phyloP scores from a whole-genome alignment of 331 rosid genomes.

The Cydonia oblonga region DNA sequence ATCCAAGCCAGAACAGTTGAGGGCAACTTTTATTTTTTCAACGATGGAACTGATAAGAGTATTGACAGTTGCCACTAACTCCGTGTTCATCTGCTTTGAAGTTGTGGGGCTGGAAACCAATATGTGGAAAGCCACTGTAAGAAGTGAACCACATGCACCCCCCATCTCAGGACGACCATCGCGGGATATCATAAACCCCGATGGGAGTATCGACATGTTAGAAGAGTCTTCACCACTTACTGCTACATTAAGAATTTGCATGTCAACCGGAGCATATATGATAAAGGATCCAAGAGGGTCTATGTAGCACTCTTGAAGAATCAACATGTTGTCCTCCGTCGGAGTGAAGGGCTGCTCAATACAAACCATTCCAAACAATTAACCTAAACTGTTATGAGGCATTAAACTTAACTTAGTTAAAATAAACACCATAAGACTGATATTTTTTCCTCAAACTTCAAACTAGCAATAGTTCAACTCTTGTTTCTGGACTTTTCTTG shows the following conservation, averaged over 20 bases:
- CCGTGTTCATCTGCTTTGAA: conserved; percentile 11
- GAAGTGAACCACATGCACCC: conserved; percentile 30
- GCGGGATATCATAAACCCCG: conserved; percentile 39
- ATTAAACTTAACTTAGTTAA: too few species aligned
- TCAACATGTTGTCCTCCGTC: conserved; percentile 16
- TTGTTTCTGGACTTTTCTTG: too few species aligned
- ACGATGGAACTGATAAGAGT: conserved; percentile 27
- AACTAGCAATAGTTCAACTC: too few species aligned
- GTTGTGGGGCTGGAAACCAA: conserved; percentile 6
- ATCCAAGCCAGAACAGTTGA: conserved; percentile 19
- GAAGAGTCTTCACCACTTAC: conserved; percentile 30
- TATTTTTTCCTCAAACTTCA: too few species aligned
- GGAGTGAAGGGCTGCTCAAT: conserved; percentile 36
- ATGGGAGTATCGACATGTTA: conserved; percentile 44
- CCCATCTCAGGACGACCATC: conserved; percentile 20
- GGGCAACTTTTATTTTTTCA: conserved; percentile 35
- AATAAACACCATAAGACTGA: too few species aligned
- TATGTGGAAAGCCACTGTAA: conserved; percentile 49
- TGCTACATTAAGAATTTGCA: conserved; percentile 12
- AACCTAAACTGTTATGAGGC: too few species aligned
- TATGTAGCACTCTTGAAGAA: conserved; percentile 48
- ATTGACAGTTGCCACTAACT: conserved; percentile 27
- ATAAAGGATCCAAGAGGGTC: conserved; percentile 37
- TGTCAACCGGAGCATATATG: conserved; percentile 44
- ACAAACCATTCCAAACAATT: neutral